A percentile compares a stretch with the other conserved stretches of the same genome.
These are phyloP conservation scores for Magnusiomyces fungicola DNA, from an alignment of 1,139 yeast genomes.

Conservation along the genomic window DNA sequence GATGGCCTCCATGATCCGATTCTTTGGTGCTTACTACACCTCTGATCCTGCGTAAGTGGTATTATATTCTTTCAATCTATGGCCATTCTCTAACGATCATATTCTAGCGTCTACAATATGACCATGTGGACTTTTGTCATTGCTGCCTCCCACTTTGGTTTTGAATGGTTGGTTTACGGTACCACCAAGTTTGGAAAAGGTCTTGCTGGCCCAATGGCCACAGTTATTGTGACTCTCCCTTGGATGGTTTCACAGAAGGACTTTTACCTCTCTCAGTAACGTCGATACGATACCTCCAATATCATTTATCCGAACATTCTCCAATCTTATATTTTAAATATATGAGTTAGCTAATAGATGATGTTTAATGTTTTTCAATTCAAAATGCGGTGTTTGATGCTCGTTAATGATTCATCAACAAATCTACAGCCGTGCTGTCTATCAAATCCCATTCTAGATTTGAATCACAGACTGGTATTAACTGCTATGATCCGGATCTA, in stretches of 20 bases:
- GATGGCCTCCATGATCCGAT: constrained; percentile 73
- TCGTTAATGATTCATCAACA: no score
- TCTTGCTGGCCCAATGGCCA: constrained; percentile 76
- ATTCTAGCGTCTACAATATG: constrained; percentile 51
- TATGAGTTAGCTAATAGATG: no score
- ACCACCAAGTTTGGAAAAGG: constrained; percentile 86
- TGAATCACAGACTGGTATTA: no score
- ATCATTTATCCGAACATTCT: no score
- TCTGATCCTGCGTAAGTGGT: constrained; percentile 44
- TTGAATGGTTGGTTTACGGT: constrained; percentile 73
- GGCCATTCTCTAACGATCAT: neutral
- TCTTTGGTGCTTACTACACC: constrained; percentile 78
- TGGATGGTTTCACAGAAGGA: constrained; percentile 44
- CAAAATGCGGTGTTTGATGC: no score
- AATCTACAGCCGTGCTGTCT: no score
- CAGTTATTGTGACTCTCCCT: constrained; percentile 38
- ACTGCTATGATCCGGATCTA: no score
- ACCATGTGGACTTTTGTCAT: constrained; percentile 76
- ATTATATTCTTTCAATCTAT: neutral
- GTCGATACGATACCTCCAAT: no score
- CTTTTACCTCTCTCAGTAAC: constrained; percentile 27
- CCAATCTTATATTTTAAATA: no score
- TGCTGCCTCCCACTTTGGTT: constrained; percentile 75
- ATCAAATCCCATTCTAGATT: no score
- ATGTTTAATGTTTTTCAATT: no score